Conservation (phyloP, 805 yeast species). For the Limtongia smithiae region DNA sequence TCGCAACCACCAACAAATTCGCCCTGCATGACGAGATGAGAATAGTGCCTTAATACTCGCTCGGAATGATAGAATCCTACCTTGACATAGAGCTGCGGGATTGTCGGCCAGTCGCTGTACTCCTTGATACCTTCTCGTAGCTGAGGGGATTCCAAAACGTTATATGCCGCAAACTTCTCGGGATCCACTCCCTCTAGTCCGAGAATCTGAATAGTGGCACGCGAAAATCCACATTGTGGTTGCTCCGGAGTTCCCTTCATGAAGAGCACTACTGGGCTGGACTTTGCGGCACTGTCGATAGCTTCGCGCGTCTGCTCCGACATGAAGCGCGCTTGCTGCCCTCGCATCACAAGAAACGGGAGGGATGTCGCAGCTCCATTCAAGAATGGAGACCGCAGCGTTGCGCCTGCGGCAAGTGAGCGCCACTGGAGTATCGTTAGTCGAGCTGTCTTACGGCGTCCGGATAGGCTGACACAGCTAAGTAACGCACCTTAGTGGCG, state of each 20-base stretch:
- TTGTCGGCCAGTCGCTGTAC: slow-evolving; percentile 96
- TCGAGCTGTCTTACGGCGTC: too few relatives aligned
- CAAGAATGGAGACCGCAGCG: slow-evolving; percentile 10
- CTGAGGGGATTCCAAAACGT: slow-evolving; percentile 91
- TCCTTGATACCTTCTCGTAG: slow-evolving; percentile 94
- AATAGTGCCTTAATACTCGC: not conserved
- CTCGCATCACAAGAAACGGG: slow-evolving; percentile 8
- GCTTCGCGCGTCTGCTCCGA: slow-evolving; percentile 79
- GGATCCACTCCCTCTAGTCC: slow-evolving; percentile 99
- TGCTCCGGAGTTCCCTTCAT: slow-evolving; percentile 99
- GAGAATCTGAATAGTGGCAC: slow-evolving; percentile 87
- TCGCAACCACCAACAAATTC: slow-evolving; percentile 99
- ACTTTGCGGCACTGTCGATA: slow-evolving; percentile 75
- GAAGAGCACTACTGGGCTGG: slow-evolving; percentile 93
- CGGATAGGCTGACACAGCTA: too few relatives aligned
- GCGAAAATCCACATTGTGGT: slow-evolving; percentile 96
- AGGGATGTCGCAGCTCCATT: too few relatives aligned
- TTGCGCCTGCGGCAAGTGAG: slow-evolving; percentile 6
- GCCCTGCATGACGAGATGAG: slow-evolving; percentile 37
- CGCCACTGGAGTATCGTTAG: slow-evolving; percentile 7
- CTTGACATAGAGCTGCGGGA: slow-evolving; percentile 87
- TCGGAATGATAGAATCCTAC: slow-evolving; percentile 1
- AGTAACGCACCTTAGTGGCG: too few relatives aligned
- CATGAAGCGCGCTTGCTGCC: slow-evolving; percentile 45
- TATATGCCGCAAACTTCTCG: slow-evolving; percentile 90